Base-by-base conservation (phyloP, 1,284 basidiomycete genomes). In the Phellopilus nigrolimitatus region DNA sequence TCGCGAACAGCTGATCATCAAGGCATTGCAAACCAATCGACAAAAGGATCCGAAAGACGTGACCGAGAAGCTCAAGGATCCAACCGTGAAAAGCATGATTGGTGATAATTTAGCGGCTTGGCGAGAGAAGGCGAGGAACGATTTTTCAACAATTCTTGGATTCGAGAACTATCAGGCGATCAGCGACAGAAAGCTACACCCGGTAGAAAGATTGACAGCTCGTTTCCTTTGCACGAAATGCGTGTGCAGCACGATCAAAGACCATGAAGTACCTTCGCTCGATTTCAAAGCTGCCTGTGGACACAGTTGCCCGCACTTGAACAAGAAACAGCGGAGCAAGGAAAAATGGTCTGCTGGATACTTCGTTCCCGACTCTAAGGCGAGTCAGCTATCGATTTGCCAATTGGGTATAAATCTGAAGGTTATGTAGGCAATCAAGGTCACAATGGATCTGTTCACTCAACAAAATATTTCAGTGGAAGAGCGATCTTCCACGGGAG, bases 321-420 rank as follows among this genome's bases (percentile, higher is more conserved):
- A 64, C 37, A 60, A 61, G 51, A 66, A 63, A 51, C 57, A 60
- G 41, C 63, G 60, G 53, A 41, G 39, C 24, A 68, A 68, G 31
- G 61, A 60, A 17, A 59, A 60, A 2, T 85, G 82, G 80, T 68
- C 61, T 27, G 68, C 73, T 0, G 65, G 68, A 2, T 62, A 72
- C 12, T 88, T 87, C 53, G 66, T 68, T 13, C 73, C 70, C 49
- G 82, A 87, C 62, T 68, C 70, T 7, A 78, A 76, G 72, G 84
- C 79, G 52, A 5, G 66, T 57, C 25, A 22, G 49, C 17, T 7
- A n/a, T 12, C 4, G 15, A 28, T 25, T 41, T 37, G 5, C 3
- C 59, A 56, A 7, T 58, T 56, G 2, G 56, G 2, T 37, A 22
- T 13, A 67, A 8, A 24, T 45, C 3, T 45, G 39, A 24, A 34